A percentile compares a stretch with the other conserved stretches of the same genome.
Conservation (phyloP, 441 rosid genomes). For the Adansonia madagascariensis region DNA sequence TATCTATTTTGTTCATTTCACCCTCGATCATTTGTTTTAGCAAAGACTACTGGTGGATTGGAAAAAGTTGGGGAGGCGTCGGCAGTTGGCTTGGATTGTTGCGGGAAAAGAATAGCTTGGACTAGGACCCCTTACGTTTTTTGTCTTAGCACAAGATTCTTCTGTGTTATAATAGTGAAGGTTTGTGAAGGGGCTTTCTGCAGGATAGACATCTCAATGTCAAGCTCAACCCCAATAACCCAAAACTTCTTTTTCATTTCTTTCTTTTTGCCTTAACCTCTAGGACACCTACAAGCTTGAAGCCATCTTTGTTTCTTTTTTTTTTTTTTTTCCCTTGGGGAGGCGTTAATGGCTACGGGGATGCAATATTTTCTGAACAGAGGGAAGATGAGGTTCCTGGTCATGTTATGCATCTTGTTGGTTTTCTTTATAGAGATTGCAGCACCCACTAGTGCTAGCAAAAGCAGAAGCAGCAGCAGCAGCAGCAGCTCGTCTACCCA, state of each 20-base stretch:
- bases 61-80: slow-evolving; percentile 13
- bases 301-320: neutral
- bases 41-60: neutral
- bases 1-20: neutral
- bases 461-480: neutral
- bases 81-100: slow-evolving; percentile 22
- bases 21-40: slow-evolving; percentile 1
- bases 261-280: neutral
- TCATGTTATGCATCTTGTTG: slow-evolving; percentile 9
- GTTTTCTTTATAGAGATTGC: neutral
- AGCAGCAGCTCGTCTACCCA: slow-evolving; percentile 15
- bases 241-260: neutral
- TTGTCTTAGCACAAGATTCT: neutral
- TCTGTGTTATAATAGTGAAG: neutral
- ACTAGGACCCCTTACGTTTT: slow-evolving; percentile 6
- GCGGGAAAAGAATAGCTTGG: neutral
- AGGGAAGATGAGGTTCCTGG: slow-evolving; percentile 28
- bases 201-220: slow-evolving; percentile 2
- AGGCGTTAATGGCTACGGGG: neutral
- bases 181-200: neutral
- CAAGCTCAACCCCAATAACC: neutral
- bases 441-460: slow-evolving; percentile 4
- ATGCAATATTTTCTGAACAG: neutral
- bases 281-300: neutral
- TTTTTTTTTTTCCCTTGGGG: neutral